phyloP scores from a whole-genome alignment of 371 early-diverging fungal species.

The Saksenaea oblongispora region DNA sequence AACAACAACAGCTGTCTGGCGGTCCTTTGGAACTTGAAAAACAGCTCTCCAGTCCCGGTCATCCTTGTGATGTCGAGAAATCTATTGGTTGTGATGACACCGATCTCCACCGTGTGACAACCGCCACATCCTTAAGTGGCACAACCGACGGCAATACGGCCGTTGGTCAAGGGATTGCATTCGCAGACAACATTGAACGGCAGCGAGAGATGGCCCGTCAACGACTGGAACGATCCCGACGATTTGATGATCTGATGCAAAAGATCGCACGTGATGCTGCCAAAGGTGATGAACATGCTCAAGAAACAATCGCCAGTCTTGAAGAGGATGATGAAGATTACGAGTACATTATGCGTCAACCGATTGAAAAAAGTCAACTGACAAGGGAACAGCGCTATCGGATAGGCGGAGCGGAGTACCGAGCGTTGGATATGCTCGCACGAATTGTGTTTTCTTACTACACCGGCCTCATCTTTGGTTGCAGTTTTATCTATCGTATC shows the following conservation, averaged over 20 bases:
- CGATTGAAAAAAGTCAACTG: slow-evolving; percentile 33
- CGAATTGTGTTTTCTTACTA: slow-evolving; percentile 33
- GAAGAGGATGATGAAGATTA: slow-evolving; percentile 9
- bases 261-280: slow-evolving; percentile 6
- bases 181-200: slow-evolving; percentile 37
- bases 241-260: slow-evolving; percentile 25
- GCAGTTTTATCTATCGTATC: slow-evolving; percentile 29
- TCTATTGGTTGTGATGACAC: neutral
- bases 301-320: neutral
- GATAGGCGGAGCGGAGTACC: slow-evolving; percentile 48
- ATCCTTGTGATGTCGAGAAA: neutral
- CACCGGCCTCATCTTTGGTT: slow-evolving; percentile 22
- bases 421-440: slow-evolving; percentile 40
- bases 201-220: slow-evolving; percentile 34
- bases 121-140: slow-evolving; percentile 2
- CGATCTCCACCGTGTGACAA: slow-evolving; percentile 6
- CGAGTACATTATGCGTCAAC: slow-evolving; percentile 22
- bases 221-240: slow-evolving; percentile 25
- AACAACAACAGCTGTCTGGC: neutral
- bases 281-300: neutral
- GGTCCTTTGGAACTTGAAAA: neutral
- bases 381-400: slow-evolving; percentile 39
- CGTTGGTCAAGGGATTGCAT: slow-evolving; percentile 8
- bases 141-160: slow-evolving; percentile 5
- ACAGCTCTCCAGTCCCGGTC: neutral